Evolutionary conservation across 1,284 basidiomycete genomes (phyloP), one percentile per base, ranked within the genome.

Genomic region (Exsudoporus floridanus): DNA sequence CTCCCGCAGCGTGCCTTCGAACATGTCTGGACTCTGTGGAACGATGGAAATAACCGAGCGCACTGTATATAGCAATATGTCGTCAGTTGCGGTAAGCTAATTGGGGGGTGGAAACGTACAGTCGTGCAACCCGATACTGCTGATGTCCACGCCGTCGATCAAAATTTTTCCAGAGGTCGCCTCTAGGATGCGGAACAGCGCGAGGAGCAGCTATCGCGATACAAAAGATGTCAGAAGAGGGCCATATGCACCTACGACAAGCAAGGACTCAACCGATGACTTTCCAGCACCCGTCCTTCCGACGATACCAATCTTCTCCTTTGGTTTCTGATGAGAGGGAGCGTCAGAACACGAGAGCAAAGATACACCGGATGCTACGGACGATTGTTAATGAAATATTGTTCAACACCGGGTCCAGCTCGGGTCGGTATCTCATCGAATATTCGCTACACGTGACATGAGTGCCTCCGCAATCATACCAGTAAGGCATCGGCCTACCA

Each of bases 211-310:
- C 79, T 86, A 56, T 50, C 12, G 25, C 12, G 5, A 31, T 28
- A 18, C 51, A 9, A 25, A n/a, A n/a, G 2, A 10, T 31, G 30
- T 48, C 43, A 31, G 28, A 41, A 27, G 19, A n/a, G 0, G 18
- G 28, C 0, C 0, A 25, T 28, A 1, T 13, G 12, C 0, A 28
- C 0, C 14, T 16, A 12, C 4, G 7, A 28, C 14, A 7, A 49
- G 60, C 1, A 7, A 13, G 13, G 28, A 43, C 84, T 77, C 54
- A 31, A 94, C 80, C 4, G 89, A 90, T 25, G 86, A 90, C 73
- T 97, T 97, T 56, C 94, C 94, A n/a, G 92, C 90, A 1, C 95
- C 94, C 1, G 95, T 98, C 54, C 94, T 76, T 2, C 94, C 94
- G 62, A 86, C 87, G 4, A 95, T 80, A 19, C 92, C 93, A 45